A percentile compares a stretch with the other conserved stretches of the same genome.
Conservation (phyloP, 768 basidiomycete genomes). For the Trametes maxima region DNA sequence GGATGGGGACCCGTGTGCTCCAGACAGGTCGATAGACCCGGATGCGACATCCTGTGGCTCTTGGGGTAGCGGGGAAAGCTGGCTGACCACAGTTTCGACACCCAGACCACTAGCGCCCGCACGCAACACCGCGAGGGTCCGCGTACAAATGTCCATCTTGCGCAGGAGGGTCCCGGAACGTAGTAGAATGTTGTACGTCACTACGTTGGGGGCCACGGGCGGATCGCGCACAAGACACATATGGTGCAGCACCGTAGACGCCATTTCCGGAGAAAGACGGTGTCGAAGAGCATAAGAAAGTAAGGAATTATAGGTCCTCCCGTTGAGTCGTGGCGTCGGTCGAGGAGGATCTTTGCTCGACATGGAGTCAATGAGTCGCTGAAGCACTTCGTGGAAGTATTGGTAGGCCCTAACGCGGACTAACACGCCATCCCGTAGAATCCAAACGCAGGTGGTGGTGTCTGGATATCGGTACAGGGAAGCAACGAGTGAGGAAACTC, state of each 20-base stretch:
- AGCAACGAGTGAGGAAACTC: conserved; percentile 49
- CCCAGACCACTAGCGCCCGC: no score
- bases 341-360: neutral
- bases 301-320: conserved; percentile 58
- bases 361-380: conserved; percentile 27
- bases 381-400: conserved; percentile 37
- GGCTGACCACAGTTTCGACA: no score
- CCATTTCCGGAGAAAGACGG: conserved; percentile 52
- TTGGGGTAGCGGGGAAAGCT: no score
- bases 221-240: conserved; percentile 50
- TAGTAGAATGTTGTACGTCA: conserved; percentile 61
- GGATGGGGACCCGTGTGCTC: no score
- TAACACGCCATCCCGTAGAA: conserved; percentile 18
- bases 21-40: no score
- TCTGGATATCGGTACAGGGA: conserved; percentile 46
- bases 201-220: conserved; percentile 46
- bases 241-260: conserved; percentile 52
- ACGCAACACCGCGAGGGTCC: conserved; percentile 41
- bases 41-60: no score
- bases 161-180: conserved; percentile 56
- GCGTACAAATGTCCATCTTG: conserved; percentile 37
- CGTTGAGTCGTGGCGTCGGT: conserved; percentile 38
- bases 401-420: conserved; percentile 30
- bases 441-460: conserved; percentile 29
- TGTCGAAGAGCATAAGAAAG: conserved; percentile 68